These are phyloP conservation scores for Pseudonitzschia pungens DNA, from an alignment of 108 stramenopile species.

Conservation along the genomic window DNA sequence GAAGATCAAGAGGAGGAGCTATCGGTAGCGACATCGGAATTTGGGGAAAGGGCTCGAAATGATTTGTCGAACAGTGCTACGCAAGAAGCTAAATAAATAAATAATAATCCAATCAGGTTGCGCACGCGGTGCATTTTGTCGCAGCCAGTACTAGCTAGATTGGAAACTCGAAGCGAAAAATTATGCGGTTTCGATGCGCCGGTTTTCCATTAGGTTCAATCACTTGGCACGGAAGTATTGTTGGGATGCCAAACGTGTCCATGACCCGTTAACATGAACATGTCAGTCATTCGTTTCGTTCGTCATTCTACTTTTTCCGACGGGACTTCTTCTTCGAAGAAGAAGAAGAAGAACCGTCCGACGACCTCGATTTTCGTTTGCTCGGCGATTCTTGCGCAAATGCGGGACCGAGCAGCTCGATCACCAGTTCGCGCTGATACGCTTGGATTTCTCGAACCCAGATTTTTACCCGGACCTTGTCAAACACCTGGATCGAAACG, in stretches of 20 bases:
- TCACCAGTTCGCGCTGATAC: conserved; percentile 66
- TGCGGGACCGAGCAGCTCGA: conserved; percentile 63
- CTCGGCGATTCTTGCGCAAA: neutral
- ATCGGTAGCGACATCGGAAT: conserved; percentile 16
- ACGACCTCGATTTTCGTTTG: conserved; percentile 2
- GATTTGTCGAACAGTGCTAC: neutral
- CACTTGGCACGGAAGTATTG: too few relatives aligned
- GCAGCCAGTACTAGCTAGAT: too few relatives aligned
- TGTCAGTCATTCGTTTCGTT: neutral
- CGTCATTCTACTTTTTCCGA: conserved; percentile 8
- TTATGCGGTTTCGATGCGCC: too few relatives aligned
- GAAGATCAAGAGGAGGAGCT: neutral
- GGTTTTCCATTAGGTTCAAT: too few relatives aligned
- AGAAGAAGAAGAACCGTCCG: too few relatives aligned
- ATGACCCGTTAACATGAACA: neutral
- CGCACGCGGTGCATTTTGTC: too few relatives aligned
- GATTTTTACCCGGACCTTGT: conserved; percentile 83
- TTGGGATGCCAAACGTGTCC: too few relatives aligned
- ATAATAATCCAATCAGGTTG: too few relatives aligned
- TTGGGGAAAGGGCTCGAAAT: conserved; percentile 7
- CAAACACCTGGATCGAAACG: conserved; percentile 80
- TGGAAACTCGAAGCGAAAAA: too few relatives aligned
- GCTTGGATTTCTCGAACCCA: conserved; percentile 64
- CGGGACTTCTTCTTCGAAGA: neutral
- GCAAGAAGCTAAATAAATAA: too few relatives aligned